Evolutionary conservation across 305 asterid species (phyloP).

Genomic region (Fraxinus ornus): DNA sequence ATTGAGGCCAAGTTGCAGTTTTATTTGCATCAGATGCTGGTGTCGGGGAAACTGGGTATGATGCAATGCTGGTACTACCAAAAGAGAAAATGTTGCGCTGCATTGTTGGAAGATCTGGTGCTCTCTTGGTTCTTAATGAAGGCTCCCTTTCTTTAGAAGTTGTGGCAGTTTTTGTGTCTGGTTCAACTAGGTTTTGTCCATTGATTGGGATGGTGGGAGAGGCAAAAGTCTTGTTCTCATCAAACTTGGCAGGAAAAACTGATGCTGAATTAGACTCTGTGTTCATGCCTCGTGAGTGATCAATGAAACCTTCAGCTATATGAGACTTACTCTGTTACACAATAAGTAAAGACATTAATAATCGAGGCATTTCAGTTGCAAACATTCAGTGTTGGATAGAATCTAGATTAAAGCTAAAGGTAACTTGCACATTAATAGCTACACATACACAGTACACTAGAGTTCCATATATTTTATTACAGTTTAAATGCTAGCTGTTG

Average conservation of each 20-base stretch:
- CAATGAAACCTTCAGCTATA: constrained; percentile 51
- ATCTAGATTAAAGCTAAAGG: not conserved
- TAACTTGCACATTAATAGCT: not conserved
- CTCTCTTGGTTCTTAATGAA: constrained; percentile 42
- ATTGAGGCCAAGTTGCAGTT: constrained; percentile 40
- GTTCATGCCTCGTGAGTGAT: constrained; percentile 48
- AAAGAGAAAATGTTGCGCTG: constrained; percentile 40
- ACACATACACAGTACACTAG: not conserved
- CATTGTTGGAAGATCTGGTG: constrained; percentile 34
- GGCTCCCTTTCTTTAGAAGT: constrained; percentile 50
- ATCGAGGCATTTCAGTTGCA: constrained; percentile 1
- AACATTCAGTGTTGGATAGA: not conserved
- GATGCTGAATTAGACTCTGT: constrained; percentile 47
- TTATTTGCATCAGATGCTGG: constrained; percentile 44
- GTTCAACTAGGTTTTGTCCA: constrained; percentile 60
- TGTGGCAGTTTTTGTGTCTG: constrained; percentile 51
- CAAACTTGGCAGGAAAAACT: constrained; percentile 50
- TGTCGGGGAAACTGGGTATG: constrained; percentile 46
- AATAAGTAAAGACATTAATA: constrained; percentile 16
- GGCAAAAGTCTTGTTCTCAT: constrained; percentile 43
- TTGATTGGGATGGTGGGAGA: constrained; percentile 47
- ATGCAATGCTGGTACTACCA: constrained; percentile 41
- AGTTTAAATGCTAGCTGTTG: not conserved
- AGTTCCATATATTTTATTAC: not conserved
- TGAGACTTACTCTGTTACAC: constrained; percentile 54